These are phyloP conservation scores for Solanum peruvianum DNA, from an alignment of 257 asterid species.

Conservation along the genomic window DNA sequence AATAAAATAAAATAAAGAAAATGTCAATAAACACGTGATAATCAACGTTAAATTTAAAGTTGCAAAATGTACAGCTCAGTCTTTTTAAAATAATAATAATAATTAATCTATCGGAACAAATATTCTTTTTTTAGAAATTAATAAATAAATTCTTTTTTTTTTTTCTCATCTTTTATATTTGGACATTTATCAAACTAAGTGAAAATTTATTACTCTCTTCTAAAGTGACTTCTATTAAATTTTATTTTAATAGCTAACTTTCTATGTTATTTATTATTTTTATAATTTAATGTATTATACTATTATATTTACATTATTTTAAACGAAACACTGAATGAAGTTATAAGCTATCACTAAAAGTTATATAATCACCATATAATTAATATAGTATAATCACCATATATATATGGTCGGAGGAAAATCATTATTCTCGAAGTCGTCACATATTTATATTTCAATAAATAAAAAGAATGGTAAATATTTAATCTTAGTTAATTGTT, in stretches of 20 bases:
- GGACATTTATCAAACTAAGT: not conserved
- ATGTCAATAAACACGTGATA: not conserved
- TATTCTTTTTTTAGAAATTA: not conserved
- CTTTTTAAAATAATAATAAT: not conserved
- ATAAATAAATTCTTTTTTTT: not conserved
- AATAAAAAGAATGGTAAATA: not conserved
- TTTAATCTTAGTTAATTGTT: too few relatives aligned
- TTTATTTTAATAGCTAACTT: too few relatives aligned
- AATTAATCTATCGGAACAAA: not conserved
- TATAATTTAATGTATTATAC: too few relatives aligned
- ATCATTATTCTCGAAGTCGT: not conserved
- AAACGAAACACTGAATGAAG: too few relatives aligned
- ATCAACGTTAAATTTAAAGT: not conserved
- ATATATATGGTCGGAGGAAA: too few relatives aligned
- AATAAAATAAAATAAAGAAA: not conserved
- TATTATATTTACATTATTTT: too few relatives aligned
- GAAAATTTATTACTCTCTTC: not conserved
- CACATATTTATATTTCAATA: not conserved
- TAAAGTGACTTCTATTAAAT: not conserved
- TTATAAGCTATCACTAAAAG: too few relatives aligned
- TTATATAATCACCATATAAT: too few relatives aligned
- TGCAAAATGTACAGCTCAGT: not conserved
- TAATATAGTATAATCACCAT: too few relatives aligned
- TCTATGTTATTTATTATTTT: too few relatives aligned
- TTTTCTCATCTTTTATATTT: not conserved